Evolutionary conservation across 306 rosid species (phyloP), one percentile per base, ranked within the genome.

Genomic region (Acacia melanoxylon): DNA sequence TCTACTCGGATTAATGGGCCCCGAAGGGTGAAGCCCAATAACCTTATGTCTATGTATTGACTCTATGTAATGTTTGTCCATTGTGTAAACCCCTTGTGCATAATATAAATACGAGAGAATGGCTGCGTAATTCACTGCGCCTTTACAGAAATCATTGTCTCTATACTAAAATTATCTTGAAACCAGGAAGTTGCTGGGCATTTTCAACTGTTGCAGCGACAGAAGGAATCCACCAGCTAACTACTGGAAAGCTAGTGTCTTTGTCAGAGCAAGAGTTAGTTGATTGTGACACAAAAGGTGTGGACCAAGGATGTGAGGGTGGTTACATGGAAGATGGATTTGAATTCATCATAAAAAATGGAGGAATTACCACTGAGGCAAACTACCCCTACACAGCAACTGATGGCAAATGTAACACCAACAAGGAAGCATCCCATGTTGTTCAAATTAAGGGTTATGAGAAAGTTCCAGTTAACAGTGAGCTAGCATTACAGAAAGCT

Each of bases 401-500:
- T 24, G 83, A 83, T 67, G 87, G 87, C 0, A 77, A 24, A 0
- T 83, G 85, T 58, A 41, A 72, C 25, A 37, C 4, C 24, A 83
- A 63, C 5, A 62, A 81, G 16, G 46, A 1, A 41, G 59, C 45
- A 2, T 3, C 31, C 0, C 76, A 68, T 8, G 72, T 8, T 0
- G 87, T 75, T 22, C 49, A 46, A 9, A 86, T 86, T 17, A 86
- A 56, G 3, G 86, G 89, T 2, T 86, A 86, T 31, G 85, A 80
- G 78, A 46, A 56, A 22, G 85, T 86, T 0, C 89, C 86, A 0
- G 17, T 13, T 1, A 86, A 83, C 1, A 80, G 75, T 8, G 89
- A 86, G 13, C 10, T 2, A 6, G 56, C 89, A 27, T 74, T 86
- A 0, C 52, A 63, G 0, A 80, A 80, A 66, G 85, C 86, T 0